Evolutionary conservation across 1,284 basidiomycete species (phyloP).

Genomic region (Cryptococcus wingfieldii): DNA sequence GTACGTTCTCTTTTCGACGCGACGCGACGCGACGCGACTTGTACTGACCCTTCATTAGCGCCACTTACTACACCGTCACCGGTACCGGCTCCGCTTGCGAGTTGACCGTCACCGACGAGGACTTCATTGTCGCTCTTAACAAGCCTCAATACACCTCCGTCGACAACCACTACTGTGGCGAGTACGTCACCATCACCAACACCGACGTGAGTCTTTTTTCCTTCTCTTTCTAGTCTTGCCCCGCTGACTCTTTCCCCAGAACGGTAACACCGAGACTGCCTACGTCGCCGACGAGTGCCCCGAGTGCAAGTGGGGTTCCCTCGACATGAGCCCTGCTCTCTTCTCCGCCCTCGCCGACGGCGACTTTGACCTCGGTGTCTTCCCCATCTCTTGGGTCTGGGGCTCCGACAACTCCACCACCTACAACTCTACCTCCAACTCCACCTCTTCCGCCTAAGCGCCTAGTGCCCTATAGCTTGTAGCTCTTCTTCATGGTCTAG

Average conservation of each 20-base stretch:
- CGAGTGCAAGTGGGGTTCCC: conserved; percentile 46
- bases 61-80: conserved; percentile 36
- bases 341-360: conserved; percentile 44
- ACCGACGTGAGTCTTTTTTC: conserved; percentile 15
- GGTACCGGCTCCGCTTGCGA: conserved; percentile 35
- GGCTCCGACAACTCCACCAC: neutral
- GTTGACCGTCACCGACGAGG: conserved; percentile 28
- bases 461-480: too few relatives aligned
- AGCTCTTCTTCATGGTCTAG: too few relatives aligned
- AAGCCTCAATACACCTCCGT: conserved; percentile 18
- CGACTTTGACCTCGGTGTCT: conserved; percentile 38
- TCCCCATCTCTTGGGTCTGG: conserved; percentile 33
- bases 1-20: conserved; percentile 1
- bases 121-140: conserved; percentile 42
- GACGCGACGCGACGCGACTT: too few relatives aligned
- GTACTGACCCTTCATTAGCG: neutral
- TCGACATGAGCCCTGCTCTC: conserved; percentile 52
- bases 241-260: conserved; percentile 24
- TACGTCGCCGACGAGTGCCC: conserved; percentile 56
- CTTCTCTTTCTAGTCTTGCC: neutral
- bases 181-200: conserved; percentile 63
- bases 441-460: neutral
- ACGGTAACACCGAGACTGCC: conserved; percentile 58
- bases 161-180: conserved; percentile 54
- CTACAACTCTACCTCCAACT: neutral